phyloP scores from a whole-genome alignment of 75 land plant genomes.

The Gnetum montanum region DNA sequence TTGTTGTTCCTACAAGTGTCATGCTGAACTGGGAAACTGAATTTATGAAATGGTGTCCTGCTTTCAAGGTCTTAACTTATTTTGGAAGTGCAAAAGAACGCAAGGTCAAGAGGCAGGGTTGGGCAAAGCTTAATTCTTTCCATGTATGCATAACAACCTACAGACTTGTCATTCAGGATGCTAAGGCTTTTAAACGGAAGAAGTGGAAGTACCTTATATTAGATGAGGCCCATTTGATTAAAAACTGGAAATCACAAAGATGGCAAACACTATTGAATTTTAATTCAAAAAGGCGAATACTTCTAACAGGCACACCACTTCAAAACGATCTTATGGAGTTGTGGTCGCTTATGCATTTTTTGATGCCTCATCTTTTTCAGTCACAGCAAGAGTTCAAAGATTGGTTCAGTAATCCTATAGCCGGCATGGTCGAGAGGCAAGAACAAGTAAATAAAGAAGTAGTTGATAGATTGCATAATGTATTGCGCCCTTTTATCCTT shows the following conservation, averaged over 20 bases:
- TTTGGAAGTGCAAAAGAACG: conserved; percentile 98
- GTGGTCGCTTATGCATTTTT: conserved; percentile 98
- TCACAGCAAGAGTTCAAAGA: conserved; percentile 99
- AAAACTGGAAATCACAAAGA: conserved; percentile 99
- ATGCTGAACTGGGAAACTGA: conserved; percentile 99
- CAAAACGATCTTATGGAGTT: conserved; percentile 99
- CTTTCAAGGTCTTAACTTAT: conserved; percentile 93
- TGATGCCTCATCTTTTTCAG: conserved; percentile 99
- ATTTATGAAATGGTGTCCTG: conserved; percentile 99
- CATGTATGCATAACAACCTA: conserved; percentile 98
- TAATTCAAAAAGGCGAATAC: conserved; percentile 91
- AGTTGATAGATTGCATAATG: conserved; percentile 95
- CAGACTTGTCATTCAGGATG: conserved; percentile 94
- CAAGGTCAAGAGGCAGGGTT: conserved; percentile 85
- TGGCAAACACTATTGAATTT: conserved; percentile 99
- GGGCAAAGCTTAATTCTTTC: conserved; percentile 92
- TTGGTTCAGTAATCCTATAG: conserved; percentile 97
- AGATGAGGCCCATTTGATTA: conserved; percentile 98
- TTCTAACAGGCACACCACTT: conserved; percentile 95
- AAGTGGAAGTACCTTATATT: conserved; percentile 98
- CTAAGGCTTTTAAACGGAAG: conserved; percentile 95
- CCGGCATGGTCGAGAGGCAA: conserved; percentile 97
- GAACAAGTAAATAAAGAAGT: conserved; percentile 91
- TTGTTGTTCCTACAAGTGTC: conserved; percentile 99
- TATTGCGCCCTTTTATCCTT: conserved; percentile 90